Evolutionary conservation across 352 stramenopile species (phyloP), one percentile per base, ranked within the genome.

Genomic region (Globisporangium megalacanthum): DNA sequence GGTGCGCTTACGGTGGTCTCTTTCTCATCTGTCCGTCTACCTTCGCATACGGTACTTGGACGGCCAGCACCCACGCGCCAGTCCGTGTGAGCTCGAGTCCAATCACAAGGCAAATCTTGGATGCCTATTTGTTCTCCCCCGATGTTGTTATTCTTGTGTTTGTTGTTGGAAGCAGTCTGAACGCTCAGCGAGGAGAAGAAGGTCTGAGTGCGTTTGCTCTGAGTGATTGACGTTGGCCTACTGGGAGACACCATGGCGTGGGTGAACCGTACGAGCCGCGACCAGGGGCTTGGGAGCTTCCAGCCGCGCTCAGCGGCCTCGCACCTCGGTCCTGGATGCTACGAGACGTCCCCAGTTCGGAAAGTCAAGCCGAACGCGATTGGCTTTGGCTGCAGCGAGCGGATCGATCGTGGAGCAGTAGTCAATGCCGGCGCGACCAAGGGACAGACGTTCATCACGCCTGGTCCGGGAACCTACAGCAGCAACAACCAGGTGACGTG

Each of bases 231-330:
- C 17, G 19, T 15, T 6, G 15, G 19, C 19, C 42, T 25, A 4
- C 42, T 11, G 15, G 1, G 15, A 48, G 15, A 48, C 42, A n/a
- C 48, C 46, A 90, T 90, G 80, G 80, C 80, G 57, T 90, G 80
- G 80, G 80, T 88, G 54, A 82, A 83, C 46, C 80, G 80, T 39
- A 88, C 80, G 53, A 80, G 59, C 9, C 76, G 80, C 8, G 74
- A 86, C 15, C 75, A 82, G 51, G 71, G 68, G 33, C 61, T 64
- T 4, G 69, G 70, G 4, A 75, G 65, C 33, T 64, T 84, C 29
- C 65, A 73, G 22, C 29, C 51, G 0, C 35, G 54, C 6, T 52
- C 66, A 0, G 74, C 72, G 5, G 68, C 71, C 1, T 44, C 60
- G 6, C 69, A 77, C 19, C 54, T 90, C 5, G 80, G 80, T 3